These are phyloP conservation scores for Macrocybe gigantea DNA, from an alignment of 768 basidiomycete species.

Conservation along the genomic window DNA sequence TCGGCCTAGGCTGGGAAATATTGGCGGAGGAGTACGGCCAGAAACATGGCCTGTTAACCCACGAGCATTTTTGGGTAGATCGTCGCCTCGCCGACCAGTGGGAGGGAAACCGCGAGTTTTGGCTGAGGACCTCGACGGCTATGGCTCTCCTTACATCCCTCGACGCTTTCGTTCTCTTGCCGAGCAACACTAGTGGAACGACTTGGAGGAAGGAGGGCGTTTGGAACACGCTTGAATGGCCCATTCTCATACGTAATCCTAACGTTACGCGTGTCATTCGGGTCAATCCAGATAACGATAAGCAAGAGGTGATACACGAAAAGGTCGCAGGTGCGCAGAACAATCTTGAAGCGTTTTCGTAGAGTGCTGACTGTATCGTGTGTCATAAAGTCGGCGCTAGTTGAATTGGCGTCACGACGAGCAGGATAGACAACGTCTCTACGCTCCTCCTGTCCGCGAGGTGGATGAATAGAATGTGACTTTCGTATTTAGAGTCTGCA, in stretches of 20 bases:
- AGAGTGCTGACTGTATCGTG: too few species aligned
- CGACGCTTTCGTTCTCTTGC: neutral
- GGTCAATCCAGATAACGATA: neutral
- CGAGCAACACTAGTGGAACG: neutral
- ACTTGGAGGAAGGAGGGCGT: neutral
- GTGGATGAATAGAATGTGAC: too few species aligned
- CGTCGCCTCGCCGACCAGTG: neutral
- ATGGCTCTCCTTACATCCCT: neutral
- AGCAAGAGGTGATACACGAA: neutral
- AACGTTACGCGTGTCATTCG: neutral
- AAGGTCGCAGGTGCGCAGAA: neutral
- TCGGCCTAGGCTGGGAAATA: neutral
- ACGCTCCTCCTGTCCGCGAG: too few species aligned
- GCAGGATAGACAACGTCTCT: too few species aligned
- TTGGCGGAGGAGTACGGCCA: neutral
- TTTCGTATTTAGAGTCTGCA: too few species aligned
- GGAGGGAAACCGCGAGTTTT: neutral
- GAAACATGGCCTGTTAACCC: neutral
- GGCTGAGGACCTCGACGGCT: neutral
- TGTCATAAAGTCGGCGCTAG: too few species aligned
- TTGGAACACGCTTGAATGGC: neutral
- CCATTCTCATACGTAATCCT: neutral
- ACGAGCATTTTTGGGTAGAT: neutral
- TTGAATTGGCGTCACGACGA: too few species aligned
- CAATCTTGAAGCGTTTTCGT: neutral